A percentile compares a stretch with the other conserved stretches of the same genome.
These are phyloP conservation scores for Entophlyctis luteolus DNA, from an alignment of 192 early-diverging fungal genomes.

Conservation along the genomic window DNA sequence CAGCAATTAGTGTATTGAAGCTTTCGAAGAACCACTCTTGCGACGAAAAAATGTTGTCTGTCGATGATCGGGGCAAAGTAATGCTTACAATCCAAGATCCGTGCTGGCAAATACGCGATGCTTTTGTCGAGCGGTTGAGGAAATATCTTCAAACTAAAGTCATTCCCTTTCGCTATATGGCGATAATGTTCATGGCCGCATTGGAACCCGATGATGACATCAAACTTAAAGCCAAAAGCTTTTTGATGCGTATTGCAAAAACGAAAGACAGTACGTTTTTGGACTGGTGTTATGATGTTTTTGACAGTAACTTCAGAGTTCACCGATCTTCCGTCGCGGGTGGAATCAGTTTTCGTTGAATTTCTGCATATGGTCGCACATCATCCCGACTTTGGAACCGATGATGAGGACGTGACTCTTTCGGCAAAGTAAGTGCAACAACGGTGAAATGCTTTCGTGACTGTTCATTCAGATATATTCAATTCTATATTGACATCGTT, in stretches of 20 bases:
- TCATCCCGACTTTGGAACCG: constrained; percentile 73
- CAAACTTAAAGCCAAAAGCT: constrained; percentile 41
- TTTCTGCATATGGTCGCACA: constrained; percentile 75
- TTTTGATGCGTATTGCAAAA: constrained; percentile 14
- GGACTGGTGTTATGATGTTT: too few relatives aligned
- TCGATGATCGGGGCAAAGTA: constrained; percentile 55
- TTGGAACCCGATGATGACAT: constrained; percentile 79
- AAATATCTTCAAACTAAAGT: constrained; percentile 57
- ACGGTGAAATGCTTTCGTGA: neutral
- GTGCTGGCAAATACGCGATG: constrained; percentile 73
- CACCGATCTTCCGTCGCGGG: constrained; percentile 32
- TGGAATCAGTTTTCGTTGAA: constrained; percentile 59
- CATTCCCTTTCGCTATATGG: constrained; percentile 67
- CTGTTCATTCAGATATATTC: constrained; percentile 59
- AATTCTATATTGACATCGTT: constrained; percentile 78
- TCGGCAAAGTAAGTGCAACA: constrained; percentile 48
- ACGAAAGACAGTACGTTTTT: neutral
- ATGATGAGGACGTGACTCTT: constrained; percentile 43
- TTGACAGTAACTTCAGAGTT: too few relatives aligned
- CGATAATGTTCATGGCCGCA: constrained; percentile 72
- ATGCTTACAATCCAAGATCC: constrained; percentile 71
- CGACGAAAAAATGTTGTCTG: constrained; percentile 50
- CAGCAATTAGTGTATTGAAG: constrained; percentile 60
- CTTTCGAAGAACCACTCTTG: constrained; percentile 46
- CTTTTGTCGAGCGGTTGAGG: constrained; percentile 67